These are phyloP conservation scores for Bifiguratus adelaidae DNA, from an alignment of 192 early-diverging fungal species.

Conservation along the genomic window DNA sequence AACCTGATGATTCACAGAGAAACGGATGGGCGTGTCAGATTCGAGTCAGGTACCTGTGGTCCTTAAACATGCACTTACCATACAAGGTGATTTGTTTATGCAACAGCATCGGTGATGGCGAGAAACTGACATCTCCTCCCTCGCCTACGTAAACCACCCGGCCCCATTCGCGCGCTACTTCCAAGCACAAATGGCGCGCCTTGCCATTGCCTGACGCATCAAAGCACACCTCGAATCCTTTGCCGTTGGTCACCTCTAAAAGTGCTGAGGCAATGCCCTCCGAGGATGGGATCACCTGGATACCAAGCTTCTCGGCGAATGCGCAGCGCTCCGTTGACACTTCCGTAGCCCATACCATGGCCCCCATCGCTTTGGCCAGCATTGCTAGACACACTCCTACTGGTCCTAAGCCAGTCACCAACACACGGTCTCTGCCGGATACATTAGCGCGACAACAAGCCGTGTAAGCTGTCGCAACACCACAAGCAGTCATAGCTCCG, in stretches of 20 bases:
- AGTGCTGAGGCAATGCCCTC: not conserved
- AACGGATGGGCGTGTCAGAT: not conserved
- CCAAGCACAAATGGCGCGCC: conserved; percentile 1
- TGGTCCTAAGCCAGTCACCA: conserved; percentile 1
- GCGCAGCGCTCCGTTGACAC: not conserved
- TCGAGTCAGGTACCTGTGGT: too few relatives aligned
- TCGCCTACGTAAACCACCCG: conserved; percentile 4
- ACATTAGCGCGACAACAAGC: conserved; percentile 2
- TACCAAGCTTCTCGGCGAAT: not conserved
- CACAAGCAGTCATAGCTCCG: conserved; percentile 4
- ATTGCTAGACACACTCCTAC: conserved; percentile 3
- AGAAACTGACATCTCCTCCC: not conserved
- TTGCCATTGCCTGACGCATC: conserved; percentile 1
- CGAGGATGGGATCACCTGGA: not conserved
- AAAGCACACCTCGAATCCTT: conserved; percentile 4
- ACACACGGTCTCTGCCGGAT: conserved; percentile 1
- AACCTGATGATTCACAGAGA: not conserved
- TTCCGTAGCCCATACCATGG: not conserved
- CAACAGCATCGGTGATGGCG: conserved; percentile 1
- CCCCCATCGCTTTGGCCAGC: not conserved
- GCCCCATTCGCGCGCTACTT: conserved; percentile 1
- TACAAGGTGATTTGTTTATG: conserved; percentile 4
- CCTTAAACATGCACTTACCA: not conserved
- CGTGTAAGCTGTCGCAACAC: conserved; percentile 1
- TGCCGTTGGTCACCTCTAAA: not conserved